phyloP scores from a whole-genome alignment of 1,284 basidiomycete species.

The Melampsora allii-populina region DNA sequence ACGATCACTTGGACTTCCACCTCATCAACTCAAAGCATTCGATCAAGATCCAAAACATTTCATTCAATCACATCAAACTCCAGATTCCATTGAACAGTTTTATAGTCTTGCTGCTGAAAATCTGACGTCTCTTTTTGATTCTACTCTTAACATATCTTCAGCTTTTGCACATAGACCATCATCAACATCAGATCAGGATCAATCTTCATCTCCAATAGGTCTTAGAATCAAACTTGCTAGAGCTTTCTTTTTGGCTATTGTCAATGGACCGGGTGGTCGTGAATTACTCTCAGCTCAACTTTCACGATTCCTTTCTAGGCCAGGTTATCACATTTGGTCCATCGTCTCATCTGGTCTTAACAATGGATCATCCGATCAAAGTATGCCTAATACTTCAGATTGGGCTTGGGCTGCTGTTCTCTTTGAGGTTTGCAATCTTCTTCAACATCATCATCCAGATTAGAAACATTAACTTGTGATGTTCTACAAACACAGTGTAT shows the following conservation, averaged over 20 bases:
- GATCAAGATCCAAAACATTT: background rate
- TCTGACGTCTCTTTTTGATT: background rate
- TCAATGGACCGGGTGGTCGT: background rate
- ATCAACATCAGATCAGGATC: background rate
- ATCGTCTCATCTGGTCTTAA: background rate
- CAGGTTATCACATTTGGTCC: background rate
- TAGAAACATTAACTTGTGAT: background rate
- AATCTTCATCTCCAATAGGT: background rate
- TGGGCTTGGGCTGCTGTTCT: conserved; percentile 10
- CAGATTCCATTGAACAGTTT: background rate
- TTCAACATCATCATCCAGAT: background rate
- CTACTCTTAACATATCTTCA: background rate
- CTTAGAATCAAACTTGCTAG: background rate
- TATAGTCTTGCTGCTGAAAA: background rate
- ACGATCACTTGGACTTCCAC: conserved; percentile 1
- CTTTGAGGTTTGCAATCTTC: background rate
- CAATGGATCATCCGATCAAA: background rate
- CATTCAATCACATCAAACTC: background rate
- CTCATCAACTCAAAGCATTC: background rate
- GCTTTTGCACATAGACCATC: background rate
- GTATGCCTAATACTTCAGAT: background rate
- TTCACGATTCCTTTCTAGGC: background rate
- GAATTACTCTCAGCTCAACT: background rate
- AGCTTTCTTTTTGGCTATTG: conserved; percentile 2
- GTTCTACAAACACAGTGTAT: background rate